Percentiles rank a stretch among this genome's conserved stretches.
Conservation (phyloP, 2,329 filamentous ascomycete genomes). For the Aspergillus candidus region DNA sequence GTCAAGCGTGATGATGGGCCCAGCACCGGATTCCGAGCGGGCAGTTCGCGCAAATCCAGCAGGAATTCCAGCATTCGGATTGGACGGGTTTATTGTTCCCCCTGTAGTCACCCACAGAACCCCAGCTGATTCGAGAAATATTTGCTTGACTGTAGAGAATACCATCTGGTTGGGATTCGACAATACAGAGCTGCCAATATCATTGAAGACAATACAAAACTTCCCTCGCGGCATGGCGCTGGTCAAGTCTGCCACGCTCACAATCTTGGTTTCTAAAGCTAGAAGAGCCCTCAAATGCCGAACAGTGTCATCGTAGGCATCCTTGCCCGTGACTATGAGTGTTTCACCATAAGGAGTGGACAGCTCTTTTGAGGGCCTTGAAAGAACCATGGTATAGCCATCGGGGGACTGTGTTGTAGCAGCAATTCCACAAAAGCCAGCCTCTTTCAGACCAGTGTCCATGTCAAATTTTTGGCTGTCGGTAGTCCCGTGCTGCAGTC, state of each 20-base stretch:
- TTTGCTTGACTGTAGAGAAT: conserved; percentile 12
- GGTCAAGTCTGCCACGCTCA: conserved; percentile 5
- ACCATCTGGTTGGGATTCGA: neutral
- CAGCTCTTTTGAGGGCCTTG: neutral
- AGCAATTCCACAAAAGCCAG: neutral
- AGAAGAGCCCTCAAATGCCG: neutral
- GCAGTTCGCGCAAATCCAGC: conserved; percentile 22
- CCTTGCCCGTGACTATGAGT: too few species aligned
- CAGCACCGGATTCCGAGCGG: conserved; percentile 20
- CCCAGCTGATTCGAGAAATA: conserved; percentile 13
- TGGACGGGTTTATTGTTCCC: conserved; percentile 4
- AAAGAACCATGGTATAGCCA: neutral
- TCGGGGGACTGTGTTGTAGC: neutral
- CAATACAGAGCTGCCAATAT: conserved; percentile 2
- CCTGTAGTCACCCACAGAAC: conserved; percentile 22
- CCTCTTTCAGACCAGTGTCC: neutral
- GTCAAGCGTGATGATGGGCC: conserved; percentile 20
- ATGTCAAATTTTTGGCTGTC: neutral
- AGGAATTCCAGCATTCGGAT: conserved; percentile 14
- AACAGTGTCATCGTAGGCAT: too few species aligned
- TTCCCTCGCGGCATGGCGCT: conserved; percentile 8
- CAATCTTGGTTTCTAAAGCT: neutral
- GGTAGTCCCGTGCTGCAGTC: neutral
- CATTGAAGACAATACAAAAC: conserved; percentile 18
- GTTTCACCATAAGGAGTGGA: neutral